Conservation (phyloP, 1,139 yeast species). For the Suhomyces kunorum region DNA sequence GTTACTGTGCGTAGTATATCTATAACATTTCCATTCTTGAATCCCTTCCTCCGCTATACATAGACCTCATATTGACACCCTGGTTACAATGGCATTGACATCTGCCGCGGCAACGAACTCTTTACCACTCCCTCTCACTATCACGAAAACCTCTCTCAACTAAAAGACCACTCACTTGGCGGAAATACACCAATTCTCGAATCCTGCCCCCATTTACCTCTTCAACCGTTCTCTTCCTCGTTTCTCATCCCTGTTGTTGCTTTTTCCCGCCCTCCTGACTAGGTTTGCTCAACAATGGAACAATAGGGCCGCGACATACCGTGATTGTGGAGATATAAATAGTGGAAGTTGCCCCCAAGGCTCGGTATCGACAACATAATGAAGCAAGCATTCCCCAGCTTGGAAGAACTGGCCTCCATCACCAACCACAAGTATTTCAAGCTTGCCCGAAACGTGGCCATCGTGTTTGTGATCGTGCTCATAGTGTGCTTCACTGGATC, state of each 20-base stretch:
- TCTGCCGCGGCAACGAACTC: no score
- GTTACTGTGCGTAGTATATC: no score
- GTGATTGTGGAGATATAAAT: neutral
- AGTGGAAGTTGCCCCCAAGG: neutral
- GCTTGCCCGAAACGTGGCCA: constrained; percentile 12
- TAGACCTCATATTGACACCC: no score
- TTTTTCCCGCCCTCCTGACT: neutral
- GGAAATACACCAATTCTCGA: no score
- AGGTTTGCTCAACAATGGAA: neutral
- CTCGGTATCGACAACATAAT: constrained; percentile 1
- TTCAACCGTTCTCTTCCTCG: neutral
- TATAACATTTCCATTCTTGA: no score
- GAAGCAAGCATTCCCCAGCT: constrained; percentile 6
- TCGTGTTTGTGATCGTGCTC: constrained; percentile 10
- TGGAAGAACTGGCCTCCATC: constrained; percentile 5
- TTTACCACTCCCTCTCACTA: no score
- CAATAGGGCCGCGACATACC: neutral
- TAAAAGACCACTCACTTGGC: no score
- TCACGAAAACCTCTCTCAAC: no score
- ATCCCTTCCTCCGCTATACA: no score
- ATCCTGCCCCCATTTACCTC: no score
- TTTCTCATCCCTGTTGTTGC: neutral
- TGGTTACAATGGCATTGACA: no score
- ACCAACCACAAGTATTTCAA: constrained; percentile 12
- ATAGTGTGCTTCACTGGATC: constrained; percentile 15